phyloP scores from a whole-genome alignment of 768 basidiomycete genomes.

The Boletus rubescentipes region DNA sequence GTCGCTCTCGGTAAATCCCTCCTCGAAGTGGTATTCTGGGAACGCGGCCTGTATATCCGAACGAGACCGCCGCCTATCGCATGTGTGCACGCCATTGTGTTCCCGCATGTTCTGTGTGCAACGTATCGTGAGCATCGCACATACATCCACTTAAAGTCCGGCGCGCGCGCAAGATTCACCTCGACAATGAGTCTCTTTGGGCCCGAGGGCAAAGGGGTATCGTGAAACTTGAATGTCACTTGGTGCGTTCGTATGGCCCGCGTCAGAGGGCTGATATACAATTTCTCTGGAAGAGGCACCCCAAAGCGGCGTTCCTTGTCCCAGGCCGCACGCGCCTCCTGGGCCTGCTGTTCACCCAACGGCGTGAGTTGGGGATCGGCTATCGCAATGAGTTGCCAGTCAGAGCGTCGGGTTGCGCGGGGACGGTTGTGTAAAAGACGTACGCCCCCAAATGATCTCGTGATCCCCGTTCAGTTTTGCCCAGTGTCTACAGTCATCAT shows the following conservation, averaged over 20 bases:
- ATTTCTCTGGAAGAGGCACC: slow-evolving; percentile 20
- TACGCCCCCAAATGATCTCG: slow-evolving; percentile 72
- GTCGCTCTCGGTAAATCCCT: slow-evolving; percentile 60
- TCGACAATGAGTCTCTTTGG: slow-evolving; percentile 51
- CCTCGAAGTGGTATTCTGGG: slow-evolving; percentile 53
- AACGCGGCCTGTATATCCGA: slow-evolving; percentile 41
- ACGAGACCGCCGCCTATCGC: slow-evolving; percentile 59
- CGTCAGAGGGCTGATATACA: slow-evolving; percentile 48
- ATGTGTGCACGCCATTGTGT: slow-evolving; percentile 64
- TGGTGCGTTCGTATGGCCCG: slow-evolving; percentile 59
- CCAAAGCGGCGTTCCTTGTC: slow-evolving; percentile 9
- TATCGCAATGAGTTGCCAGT: neutral
- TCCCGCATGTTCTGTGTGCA: slow-evolving; percentile 65
- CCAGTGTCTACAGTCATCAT: slow-evolving; percentile 47
- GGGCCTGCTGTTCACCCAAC: slow-evolving; percentile 57
- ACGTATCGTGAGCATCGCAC: neutral
- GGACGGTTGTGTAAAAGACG: slow-evolving; percentile 27
- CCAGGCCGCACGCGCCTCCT: slow-evolving; percentile 20
- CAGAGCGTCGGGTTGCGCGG: neutral
- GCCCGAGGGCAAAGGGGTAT: slow-evolving; percentile 26
- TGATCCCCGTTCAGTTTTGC: slow-evolving; percentile 63
- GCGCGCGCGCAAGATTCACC: slow-evolving; percentile 33
- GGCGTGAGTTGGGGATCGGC: slow-evolving; percentile 54
- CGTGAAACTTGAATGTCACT: slow-evolving; percentile 45
- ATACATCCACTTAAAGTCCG: neutral